Evolutionary conservation across 805 yeast genomes (phyloP).

Genomic region (Wickerhamomyces alni): DNA sequence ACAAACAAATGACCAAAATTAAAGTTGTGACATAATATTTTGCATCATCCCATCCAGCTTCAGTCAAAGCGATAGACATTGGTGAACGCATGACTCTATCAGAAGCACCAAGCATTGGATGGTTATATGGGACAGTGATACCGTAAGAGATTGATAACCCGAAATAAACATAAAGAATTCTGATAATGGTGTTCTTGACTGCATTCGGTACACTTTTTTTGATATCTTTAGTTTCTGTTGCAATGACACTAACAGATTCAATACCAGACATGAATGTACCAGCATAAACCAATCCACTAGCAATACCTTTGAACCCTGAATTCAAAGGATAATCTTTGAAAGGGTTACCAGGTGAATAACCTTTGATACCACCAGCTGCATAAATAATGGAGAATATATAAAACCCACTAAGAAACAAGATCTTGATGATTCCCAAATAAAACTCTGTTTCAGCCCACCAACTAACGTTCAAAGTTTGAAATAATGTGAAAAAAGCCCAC

Average conservation of each 20-base stretch:
- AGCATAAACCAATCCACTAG: slow-evolving; percentile 58
- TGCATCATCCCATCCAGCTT: slow-evolving; percentile 58
- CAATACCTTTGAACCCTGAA: slow-evolving; percentile 49
- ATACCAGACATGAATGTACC: slow-evolving; percentile 76
- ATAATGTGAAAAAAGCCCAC: slow-evolving; percentile 44
- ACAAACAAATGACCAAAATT: slow-evolving; percentile 54
- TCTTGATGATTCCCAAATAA: slow-evolving; percentile 43
- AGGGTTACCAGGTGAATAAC: slow-evolving; percentile 28
- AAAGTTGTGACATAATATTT: slow-evolving; percentile 69
- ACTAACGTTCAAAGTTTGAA: slow-evolving; percentile 45
- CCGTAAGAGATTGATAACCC: slow-evolving; percentile 61
- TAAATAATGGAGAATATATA: slow-evolving; percentile 43
- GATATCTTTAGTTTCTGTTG: slow-evolving; percentile 69
- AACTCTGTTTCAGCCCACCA: slow-evolving; percentile 55
- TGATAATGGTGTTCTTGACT: slow-evolving; percentile 54
- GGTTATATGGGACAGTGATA: slow-evolving; percentile 61
- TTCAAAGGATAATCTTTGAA: slow-evolving; percentile 30
- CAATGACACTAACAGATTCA: slow-evolving; percentile 69
- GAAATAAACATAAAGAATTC: slow-evolving; percentile 62
- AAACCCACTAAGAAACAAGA: slow-evolving; percentile 41
- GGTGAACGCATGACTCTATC: slow-evolving; percentile 51
- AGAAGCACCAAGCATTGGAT: slow-evolving; percentile 36
- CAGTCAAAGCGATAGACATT: slow-evolving; percentile 61
- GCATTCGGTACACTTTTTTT: slow-evolving; percentile 67
- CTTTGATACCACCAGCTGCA: slow-evolving; percentile 36